phyloP scores from a whole-genome alignment of 208 protist genomes.

The Leishmania tarentolae region DNA sequence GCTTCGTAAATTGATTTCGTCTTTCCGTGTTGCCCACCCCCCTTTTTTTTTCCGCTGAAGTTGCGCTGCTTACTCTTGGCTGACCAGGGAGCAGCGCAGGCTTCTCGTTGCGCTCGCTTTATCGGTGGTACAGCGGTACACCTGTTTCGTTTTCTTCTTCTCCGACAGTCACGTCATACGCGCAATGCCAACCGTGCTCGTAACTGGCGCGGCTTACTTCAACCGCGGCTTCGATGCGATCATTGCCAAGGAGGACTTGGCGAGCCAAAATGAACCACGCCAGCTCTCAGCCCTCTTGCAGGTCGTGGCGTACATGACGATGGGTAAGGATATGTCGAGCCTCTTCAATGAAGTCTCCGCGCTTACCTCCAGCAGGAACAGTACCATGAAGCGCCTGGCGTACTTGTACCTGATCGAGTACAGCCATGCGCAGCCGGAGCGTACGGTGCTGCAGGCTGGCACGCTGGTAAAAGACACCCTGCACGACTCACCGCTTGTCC shows the following conservation, averaged over 20 bases:
- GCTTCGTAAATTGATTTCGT: not conserved
- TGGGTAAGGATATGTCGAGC: constrained; percentile 97
- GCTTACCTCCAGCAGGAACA: constrained; percentile 94
- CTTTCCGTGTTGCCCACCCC: not conserved
- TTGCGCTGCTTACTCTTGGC: not conserved
- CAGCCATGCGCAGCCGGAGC: constrained; percentile 96
- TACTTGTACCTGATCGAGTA: constrained; percentile 99
- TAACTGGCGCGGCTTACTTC: constrained; percentile 58
- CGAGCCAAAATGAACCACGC: constrained; percentile 81
- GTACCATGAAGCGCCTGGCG: constrained; percentile 98
- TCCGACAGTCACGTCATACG: not conserved
- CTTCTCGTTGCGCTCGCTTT: not conserved
- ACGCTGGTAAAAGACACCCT: constrained; percentile 96
- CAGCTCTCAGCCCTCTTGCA: constrained; percentile 97
- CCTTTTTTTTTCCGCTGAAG: not conserved
- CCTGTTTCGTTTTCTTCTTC: not conserved
- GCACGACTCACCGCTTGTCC: constrained; percentile 96
- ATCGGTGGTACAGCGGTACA: constrained; percentile 1
- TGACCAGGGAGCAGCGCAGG: not conserved
- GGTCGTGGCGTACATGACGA: constrained; percentile 98
- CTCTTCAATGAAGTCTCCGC: constrained; percentile 96
- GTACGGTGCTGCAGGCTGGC: constrained; percentile 98
- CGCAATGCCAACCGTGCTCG: constrained; percentile 21
- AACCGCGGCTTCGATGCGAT: constrained; percentile 80
- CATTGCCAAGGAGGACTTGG: constrained; percentile 89